phyloP scores from a whole-genome alignment of 176 grass and related monocot species.

The Bonia amplexicaulis region DNA sequence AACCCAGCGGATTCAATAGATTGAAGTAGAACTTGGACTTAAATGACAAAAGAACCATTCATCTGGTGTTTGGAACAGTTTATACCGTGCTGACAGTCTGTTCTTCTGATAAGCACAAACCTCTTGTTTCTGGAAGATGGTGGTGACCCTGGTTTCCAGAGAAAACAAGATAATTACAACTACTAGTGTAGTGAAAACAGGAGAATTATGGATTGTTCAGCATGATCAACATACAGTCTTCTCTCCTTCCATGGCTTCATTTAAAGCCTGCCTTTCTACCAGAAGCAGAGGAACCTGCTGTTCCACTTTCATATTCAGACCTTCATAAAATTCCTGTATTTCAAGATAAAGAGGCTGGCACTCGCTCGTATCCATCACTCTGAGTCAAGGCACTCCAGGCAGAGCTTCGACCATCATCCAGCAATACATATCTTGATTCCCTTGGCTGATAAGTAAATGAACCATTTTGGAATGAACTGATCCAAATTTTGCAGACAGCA shows the following conservation, averaged over 20 bases:
- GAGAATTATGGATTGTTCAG: slow-evolving; percentile 15
- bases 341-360: slow-evolving; percentile 83
- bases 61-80: slow-evolving; percentile 16
- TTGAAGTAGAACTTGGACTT: background rate
- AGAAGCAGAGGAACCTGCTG: slow-evolving; percentile 92
- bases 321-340: slow-evolving; percentile 91
- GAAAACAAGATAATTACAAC: slow-evolving; percentile 24
- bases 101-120: slow-evolving; percentile 94
- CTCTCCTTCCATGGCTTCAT: slow-evolving; percentile 98
- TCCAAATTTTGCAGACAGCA: background rate
- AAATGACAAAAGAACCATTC: slow-evolving; percentile 10
- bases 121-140: slow-evolving; percentile 97
- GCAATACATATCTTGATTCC: slow-evolving; percentile 73
- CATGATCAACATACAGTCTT: slow-evolving; percentile 52
- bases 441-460: slow-evolving; percentile 63
- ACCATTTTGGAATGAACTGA: slow-evolving; percentile 28
- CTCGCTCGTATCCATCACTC: slow-evolving; percentile 82
- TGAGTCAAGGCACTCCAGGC: slow-evolving; percentile 90
- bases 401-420: slow-evolving; percentile 92
- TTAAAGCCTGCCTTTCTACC: slow-evolving; percentile 94
- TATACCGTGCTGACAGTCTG: slow-evolving; percentile 91
- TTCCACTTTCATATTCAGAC: slow-evolving; percentile 93
- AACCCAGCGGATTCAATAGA: slow-evolving; percentile 7
- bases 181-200: background rate
- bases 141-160: slow-evolving; percentile 64